Evolutionary conservation across 345 rosid species (phyloP).

Genomic region (Eucalyptus polybractea): DNA sequence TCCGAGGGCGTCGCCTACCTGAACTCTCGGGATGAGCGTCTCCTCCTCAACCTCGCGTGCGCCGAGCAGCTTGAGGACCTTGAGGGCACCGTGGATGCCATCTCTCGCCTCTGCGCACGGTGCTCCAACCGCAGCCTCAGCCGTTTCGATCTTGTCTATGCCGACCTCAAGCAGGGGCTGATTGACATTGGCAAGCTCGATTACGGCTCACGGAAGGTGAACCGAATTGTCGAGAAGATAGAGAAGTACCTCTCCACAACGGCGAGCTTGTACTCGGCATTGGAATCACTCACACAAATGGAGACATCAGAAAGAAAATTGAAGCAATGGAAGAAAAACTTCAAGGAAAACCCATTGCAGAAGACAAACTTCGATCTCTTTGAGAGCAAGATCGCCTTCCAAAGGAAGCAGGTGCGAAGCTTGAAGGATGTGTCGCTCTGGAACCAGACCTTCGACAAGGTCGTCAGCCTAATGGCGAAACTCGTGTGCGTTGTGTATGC

Average conservation of each 20-base stretch:
- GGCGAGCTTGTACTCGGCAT: constrained; percentile 1
- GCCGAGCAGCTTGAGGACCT: constrained; percentile 36
- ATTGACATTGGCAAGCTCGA: neutral
- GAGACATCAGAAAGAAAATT: constrained; percentile 24
- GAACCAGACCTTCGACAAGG: constrained; percentile 23
- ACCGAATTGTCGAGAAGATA: constrained; percentile 16
- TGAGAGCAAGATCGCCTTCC: constrained; percentile 12
- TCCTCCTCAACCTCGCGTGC: constrained; percentile 21
- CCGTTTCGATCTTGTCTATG: constrained; percentile 9
- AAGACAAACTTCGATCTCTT: constrained; percentile 4
- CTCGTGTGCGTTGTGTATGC: constrained; percentile 4
- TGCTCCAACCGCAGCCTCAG: constrained; percentile 10
- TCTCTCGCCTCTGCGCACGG: constrained; percentile 14
- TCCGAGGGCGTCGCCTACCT: constrained; percentile 24
- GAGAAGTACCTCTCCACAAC: constrained; percentile 20
- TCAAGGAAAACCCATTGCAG: neutral
- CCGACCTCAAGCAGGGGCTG: constrained; percentile 9
- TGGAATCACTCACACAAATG: constrained; percentile 14
- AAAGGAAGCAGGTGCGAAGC: constrained; percentile 12
- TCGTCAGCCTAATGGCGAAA: constrained; percentile 15
- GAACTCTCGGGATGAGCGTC: constrained; percentile 16
- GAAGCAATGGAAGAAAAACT: constrained; percentile 4
- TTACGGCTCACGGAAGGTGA: neutral
- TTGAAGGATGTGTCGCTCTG: constrained; percentile 25
- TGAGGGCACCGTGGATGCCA: neutral